Base-by-base conservation (phyloP, 352 stramenopile genomes). In the Pythium diclinum region DNA sequence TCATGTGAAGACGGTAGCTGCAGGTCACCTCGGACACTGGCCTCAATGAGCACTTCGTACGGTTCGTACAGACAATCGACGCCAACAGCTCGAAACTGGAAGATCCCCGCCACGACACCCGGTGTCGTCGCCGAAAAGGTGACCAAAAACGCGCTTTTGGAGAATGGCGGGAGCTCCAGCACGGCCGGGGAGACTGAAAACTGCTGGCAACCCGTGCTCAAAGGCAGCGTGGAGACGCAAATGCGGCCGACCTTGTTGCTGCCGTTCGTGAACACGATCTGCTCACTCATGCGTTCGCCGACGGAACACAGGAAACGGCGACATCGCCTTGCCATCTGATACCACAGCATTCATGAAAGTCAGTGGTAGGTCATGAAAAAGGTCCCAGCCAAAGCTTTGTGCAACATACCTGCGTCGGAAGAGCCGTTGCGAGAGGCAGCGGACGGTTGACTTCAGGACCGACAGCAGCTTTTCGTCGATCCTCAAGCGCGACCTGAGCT, bases 11-110 rank as follows among this genome's bases (percentile, higher is more conserved):
- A 34, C 7, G 59, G 11, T 3, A 86, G 19, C 28, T 77, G 64
- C 42, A 75, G 34, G 21, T 77, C 63, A 9, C 65, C 67, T 16
- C 79, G 77, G 36, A 95, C 85, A 59, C 83, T 91, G 25, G 85
- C 83, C 74, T 95, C 87, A 30, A 95, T 87, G 21, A 95, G 65
- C 21, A 94, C 78, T 78, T 95, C 87, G 40, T 92, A 93, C 6
- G 85, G 85, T 25, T 78, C 67, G 40, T 84, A 85, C 14, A 93
- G 65, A 10, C 76, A 78, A 28, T 94, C 70, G 34, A 79, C 54
- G 1, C 81, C 85, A 32, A 95, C 77, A 25, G 78, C 86, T 61
- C 87, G 74, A 48, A 95, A 95, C 67, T 95, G 87, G 42, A 95
- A 93, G n/a, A 95, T 90, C 0, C 83, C 87, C 0, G 87, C 82